Conservation (phyloP, 352 stramenopile species). For the Globisporangium paddicum region DNA sequence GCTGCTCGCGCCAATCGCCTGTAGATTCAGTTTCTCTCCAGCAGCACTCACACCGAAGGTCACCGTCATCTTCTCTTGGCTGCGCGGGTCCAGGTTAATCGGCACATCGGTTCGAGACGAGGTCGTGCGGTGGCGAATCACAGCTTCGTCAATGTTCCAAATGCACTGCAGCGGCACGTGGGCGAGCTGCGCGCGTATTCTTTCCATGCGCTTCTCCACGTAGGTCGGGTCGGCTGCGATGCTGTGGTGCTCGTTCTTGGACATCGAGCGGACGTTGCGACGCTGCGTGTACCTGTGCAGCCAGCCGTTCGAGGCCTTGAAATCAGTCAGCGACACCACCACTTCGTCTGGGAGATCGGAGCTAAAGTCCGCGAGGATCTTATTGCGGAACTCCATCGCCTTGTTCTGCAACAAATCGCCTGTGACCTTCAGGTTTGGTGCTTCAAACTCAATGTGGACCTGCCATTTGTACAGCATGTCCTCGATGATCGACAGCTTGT, state of each 20-base stretch:
- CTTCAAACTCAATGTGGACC: constrained; percentile 68
- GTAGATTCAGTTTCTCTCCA: constrained; percentile 57
- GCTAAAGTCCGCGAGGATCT: constrained; percentile 69
- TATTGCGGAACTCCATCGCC: constrained; percentile 79
- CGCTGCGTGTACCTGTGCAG: constrained; percentile 74
- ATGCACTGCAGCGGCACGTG: constrained; percentile 51
- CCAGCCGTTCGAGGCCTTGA: constrained; percentile 84
- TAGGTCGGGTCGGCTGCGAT: constrained; percentile 6
- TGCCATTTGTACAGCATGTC: constrained; percentile 87
- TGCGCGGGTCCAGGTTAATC: constrained; percentile 44
- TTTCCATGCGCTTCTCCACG: constrained; percentile 36
- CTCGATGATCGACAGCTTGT: constrained; percentile 82
- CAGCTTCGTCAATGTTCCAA: constrained; percentile 66
- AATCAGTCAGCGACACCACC: constrained; percentile 73
- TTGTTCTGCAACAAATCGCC: constrained; percentile 74
- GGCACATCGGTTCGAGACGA: constrained; percentile 26
- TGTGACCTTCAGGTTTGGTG: constrained; percentile 62
- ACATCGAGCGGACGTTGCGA: constrained; percentile 57
- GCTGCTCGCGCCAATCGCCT: constrained; percentile 48
- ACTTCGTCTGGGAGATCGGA: constrained; percentile 65
- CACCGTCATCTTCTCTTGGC: constrained; percentile 47
- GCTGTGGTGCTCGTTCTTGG: constrained; percentile 28
- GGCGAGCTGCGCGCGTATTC: constrained; percentile 42
- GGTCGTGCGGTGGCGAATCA: constrained; percentile 42
- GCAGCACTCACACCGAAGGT: constrained; percentile 51